Base-by-base conservation (phyloP, 2,329 filamentous ascomycete species). In the Tolypocladium tropicale region DNA sequence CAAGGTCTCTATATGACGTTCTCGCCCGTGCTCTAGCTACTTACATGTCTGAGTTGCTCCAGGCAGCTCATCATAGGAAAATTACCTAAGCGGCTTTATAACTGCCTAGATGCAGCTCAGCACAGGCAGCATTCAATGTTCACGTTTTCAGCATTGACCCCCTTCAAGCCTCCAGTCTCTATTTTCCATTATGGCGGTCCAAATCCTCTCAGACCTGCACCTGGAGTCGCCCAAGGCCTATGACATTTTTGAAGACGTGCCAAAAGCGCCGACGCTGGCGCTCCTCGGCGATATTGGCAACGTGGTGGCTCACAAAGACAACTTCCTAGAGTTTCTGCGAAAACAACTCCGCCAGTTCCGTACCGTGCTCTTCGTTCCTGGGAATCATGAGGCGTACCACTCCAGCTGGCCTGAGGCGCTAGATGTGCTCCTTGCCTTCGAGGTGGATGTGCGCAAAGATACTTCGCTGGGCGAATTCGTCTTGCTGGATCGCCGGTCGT, bases 151-250 rank as follows among this genome's bases (percentile, higher is more conserved):
- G n/a, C n/a, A 1, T 11, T 6, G 7, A 11, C 2, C n/a, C 10
- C n/a, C 10, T 4, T 41, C 39, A 23, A 10, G n/a, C 7, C 21
- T 25, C 21, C 12, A n/a, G n/a, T n/a, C n/a, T n/a, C n/a, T n/a
- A n/a, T n/a, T n/a, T n/a, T n/a, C 12, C 14, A 16, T 18, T 18
- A 53, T 52, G 48, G 48, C 54, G 11, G 32, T 52, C 11, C 54
- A 82, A 60, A 74, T 84, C 51, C 56, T 83, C n/a, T 83, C 80
- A 0, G 81, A 84, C 64, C 70, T 84, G 4, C 81, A 84, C 58
- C 71, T 84, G 9, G 80, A 84, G 62, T 62, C 64, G 10, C 73
- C 75, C 0, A 69, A 72, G 48, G 67, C 69, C 21, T 84, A 84
- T 63, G 75, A 80, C 34, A 25, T 68, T 28, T 84, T 78, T 61